Evolutionary conservation across 2,329 filamentous ascomycete species (phyloP).

Genomic region (Aspergillus pseudonomiae): DNA sequence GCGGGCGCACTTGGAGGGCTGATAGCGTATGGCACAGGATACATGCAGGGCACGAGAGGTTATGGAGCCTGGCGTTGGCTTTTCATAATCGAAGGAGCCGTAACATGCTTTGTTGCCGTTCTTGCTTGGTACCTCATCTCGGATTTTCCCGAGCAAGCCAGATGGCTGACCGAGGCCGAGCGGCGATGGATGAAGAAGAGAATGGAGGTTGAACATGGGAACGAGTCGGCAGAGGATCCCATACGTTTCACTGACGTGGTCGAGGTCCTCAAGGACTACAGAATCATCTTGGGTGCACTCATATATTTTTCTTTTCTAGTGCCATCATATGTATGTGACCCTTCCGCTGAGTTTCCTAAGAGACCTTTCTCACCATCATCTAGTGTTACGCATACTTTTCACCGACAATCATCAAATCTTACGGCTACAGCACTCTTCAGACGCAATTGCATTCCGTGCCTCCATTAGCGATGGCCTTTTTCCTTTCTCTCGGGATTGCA

Average conservation of each 20-base stretch:
- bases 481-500: conserved; percentile 74
- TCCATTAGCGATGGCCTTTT: conserved; percentile 73
- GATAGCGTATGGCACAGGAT: conserved; percentile 59
- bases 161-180: conserved; percentile 69
- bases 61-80: conserved; percentile 59
- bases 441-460: conserved; percentile 56
- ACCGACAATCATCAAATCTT: conserved; percentile 69
- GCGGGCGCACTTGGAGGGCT: conserved; percentile 64
- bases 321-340: conserved; percentile 30
- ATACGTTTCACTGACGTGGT: conserved; percentile 64
- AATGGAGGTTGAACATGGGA: conserved; percentile 69
- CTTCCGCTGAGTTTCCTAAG: neutral
- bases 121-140: conserved; percentile 66
- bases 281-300: conserved; percentile 71
- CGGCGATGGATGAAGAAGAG: conserved; percentile 66
- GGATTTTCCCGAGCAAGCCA: conserved; percentile 71
- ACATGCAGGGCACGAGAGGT: conserved; percentile 54
- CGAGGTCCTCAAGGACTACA: conserved; percentile 70
- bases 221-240: conserved; percentile 62
- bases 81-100: conserved; percentile 61
- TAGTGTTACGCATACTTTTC: conserved; percentile 71
- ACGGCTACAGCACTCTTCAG: conserved; percentile 54
- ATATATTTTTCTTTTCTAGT: conserved; percentile 65
- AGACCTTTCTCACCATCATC: neutral
- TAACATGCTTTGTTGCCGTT: conserved; percentile 63